Conservation (phyloP, 164 flowering plant species). For the Macadamia tetraphylla region DNA sequence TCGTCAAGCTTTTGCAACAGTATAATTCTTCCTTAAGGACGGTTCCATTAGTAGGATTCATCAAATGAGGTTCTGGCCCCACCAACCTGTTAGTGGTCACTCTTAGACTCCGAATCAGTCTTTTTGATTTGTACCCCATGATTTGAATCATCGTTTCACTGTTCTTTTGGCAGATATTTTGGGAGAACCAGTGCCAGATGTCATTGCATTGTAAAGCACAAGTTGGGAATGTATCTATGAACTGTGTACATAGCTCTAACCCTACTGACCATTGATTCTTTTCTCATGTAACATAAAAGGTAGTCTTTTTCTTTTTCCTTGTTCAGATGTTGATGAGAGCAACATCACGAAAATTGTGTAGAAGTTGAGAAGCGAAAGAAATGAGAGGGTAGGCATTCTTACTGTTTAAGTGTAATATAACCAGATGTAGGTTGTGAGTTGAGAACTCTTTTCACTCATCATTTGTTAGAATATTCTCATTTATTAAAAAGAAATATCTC, state of each 20-base stretch:
- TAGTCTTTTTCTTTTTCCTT: conserved; percentile 7
- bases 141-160: conserved; percentile 8
- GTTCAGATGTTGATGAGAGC: conserved; percentile 23
- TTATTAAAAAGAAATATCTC: not conserved
- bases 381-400: conserved; percentile 15
- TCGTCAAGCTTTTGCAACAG: too few species aligned
- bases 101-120: too few species aligned
- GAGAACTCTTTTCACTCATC: not conserved
- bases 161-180: conserved; percentile 19
- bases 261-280: conserved; percentile 32
- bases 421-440: conserved; percentile 5
- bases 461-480: not conserved
- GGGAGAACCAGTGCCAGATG: conserved; percentile 23
- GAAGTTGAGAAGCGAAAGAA: conserved; percentile 29
- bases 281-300: conserved; percentile 34
- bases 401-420: conserved; percentile 25
- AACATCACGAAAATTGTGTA: conserved; percentile 26
- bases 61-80: not conserved
- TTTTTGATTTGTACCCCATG: not conserved
- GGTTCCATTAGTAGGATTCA: not conserved
- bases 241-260: conserved; percentile 55
- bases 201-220: conserved; percentile 14
- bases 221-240: conserved; percentile 22
- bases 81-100: not conserved
- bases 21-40: not conserved